Evolutionary conservation across 2,329 filamentous ascomycete species (phyloP).

Genomic region (Fusarium newnesense): DNA sequence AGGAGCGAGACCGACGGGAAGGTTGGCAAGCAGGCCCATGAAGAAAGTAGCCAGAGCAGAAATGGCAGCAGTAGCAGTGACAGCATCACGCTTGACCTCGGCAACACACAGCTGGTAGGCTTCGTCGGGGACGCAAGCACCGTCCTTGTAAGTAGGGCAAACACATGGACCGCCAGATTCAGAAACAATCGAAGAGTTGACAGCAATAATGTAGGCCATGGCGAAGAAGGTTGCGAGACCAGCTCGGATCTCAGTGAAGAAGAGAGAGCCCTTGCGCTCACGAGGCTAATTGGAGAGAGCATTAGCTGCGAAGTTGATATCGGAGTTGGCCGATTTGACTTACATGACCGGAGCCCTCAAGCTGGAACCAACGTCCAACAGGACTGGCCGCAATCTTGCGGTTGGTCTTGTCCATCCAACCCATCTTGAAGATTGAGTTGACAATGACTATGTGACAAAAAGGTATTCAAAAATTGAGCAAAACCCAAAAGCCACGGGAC

Average conservation of each 20-base stretch:
- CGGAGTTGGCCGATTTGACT: slow-evolving; percentile 49
- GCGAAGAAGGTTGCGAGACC: slow-evolving; percentile 84
- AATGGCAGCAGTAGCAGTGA: slow-evolving; percentile 87
- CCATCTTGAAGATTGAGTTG: slow-evolving; percentile 50
- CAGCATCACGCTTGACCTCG: slow-evolving; percentile 78
- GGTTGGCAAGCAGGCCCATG: slow-evolving; percentile 85
- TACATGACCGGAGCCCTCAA: slow-evolving; percentile 86
- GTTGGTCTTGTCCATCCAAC: slow-evolving; percentile 63
- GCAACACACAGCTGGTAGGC: slow-evolving; percentile 72
- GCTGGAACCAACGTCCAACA: slow-evolving; percentile 78
- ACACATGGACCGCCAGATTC: slow-evolving; percentile 81
- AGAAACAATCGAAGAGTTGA: slow-evolving; percentile 65
- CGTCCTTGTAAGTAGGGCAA: slow-evolving; percentile 66
- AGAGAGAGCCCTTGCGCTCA: slow-evolving; percentile 78
- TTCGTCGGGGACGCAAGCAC: slow-evolving; percentile 60
- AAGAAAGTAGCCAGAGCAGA: slow-evolving; percentile 81
- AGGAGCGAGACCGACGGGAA: slow-evolving; percentile 58
- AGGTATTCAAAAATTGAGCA: slow-evolving; percentile 19
- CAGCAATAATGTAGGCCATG: slow-evolving; percentile 65
- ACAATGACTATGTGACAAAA: neutral
- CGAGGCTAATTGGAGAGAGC: slow-evolving; percentile 59
- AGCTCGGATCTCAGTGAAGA: slow-evolving; percentile 86
- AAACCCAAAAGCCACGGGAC: neutral
- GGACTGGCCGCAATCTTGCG: slow-evolving; percentile 69
- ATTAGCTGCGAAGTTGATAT: neutral